phyloP scores from a whole-genome alignment of 2,329 filamentous ascomycete genomes.

The Phialemonium atrogriseum region DNA sequence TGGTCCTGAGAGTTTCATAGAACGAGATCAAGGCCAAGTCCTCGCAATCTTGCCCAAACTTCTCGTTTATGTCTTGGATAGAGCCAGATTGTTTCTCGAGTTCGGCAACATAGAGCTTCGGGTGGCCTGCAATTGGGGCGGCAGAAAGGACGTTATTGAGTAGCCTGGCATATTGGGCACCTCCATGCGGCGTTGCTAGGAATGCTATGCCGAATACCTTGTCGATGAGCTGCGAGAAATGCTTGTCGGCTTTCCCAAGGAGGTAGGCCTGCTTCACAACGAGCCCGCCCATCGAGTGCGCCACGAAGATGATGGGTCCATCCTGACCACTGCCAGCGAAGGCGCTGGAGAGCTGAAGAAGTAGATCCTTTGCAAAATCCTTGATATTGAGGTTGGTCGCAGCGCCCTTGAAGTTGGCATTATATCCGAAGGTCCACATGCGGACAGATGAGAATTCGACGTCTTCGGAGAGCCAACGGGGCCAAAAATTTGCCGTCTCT shows the following conservation, averaged over 20 bases:
- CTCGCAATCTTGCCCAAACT: conserved; percentile 15
- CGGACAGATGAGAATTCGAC: not conserved
- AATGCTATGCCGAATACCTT: conserved; percentile 6
- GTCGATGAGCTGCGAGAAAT: conserved; percentile 1
- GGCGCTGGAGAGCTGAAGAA: conserved; percentile 1
- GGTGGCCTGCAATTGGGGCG: not conserved
- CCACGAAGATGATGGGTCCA: conserved; percentile 10
- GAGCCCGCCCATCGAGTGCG: conserved; percentile 11
- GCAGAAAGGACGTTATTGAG: conserved; percentile 6
- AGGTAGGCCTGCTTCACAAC: conserved; percentile 8
- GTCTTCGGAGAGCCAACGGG: conserved; percentile 1
- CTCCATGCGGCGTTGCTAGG: conserved; percentile 9
- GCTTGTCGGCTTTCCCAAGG: conserved; percentile 1
- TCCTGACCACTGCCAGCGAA: not conserved
- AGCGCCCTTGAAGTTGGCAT: conserved; percentile 1
- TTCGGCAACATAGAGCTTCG: conserved; percentile 11
- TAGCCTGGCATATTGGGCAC: conserved; percentile 3
- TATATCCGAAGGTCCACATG: conserved; percentile 3
- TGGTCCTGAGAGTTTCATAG: conserved; percentile 19
- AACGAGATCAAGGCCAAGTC: conserved; percentile 19
- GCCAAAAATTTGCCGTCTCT: conserved; percentile 2
- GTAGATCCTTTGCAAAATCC: conserved; percentile 5
- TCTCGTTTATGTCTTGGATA: conserved; percentile 18
- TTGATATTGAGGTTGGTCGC: conserved; percentile 3
- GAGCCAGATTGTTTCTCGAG: conserved; percentile 10